phyloP scores from a whole-genome alignment of 2,329 filamentous ascomycete genomes.

The Biscogniauxia mediterranea region DNA sequence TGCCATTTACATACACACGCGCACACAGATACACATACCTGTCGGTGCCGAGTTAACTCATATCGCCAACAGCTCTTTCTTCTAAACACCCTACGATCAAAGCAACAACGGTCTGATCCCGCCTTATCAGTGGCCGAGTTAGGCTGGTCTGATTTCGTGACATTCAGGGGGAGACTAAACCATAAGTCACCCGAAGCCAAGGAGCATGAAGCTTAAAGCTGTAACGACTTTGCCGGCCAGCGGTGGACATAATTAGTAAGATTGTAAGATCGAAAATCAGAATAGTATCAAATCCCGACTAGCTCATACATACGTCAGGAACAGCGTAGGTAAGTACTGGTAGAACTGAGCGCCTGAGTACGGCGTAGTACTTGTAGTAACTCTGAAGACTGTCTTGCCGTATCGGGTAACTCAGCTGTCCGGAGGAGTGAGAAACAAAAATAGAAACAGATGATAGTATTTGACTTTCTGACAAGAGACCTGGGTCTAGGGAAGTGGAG shows the following conservation, averaged over 20 bases:
- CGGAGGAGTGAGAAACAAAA: not conserved
- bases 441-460: not conserved
- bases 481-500: not conserved
- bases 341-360: not conserved
- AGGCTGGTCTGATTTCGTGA: not conserved
- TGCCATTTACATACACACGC: no score
- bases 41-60: not conserved
- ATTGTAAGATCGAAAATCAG: not conserved
- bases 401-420: not conserved
- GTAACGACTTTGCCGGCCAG: not conserved
- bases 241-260: not conserved
- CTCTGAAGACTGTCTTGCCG: not conserved
- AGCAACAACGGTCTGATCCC: not conserved
- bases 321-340: no score
- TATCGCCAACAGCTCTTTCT: not conserved
- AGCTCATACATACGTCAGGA: not conserved
- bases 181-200: not conserved
- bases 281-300: not conserved
- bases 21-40: no score
- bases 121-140: not conserved
- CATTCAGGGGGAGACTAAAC: not conserved
- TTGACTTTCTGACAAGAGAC: not conserved
- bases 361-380: not conserved
- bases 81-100: not conserved
- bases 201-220: not conserved